Base-by-base conservation (phyloP, 139 green algal species). In the Tetradesmus lagerheimii region DNA sequence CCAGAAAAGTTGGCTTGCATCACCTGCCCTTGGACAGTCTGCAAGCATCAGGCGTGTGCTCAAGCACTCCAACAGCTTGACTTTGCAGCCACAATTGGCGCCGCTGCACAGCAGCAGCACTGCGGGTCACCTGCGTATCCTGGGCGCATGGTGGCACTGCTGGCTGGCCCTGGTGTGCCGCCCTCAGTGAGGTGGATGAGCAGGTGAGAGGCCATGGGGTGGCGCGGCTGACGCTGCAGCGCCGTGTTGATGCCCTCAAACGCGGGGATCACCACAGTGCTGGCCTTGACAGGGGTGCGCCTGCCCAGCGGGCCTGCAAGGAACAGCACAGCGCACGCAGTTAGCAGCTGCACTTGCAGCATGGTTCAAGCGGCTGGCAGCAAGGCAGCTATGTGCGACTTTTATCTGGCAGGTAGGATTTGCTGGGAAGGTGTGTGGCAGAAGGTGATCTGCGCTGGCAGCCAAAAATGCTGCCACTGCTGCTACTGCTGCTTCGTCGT, bases 101-200 rank as follows among this genome's bases (percentile, higher is more conserved):
- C n/a, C n/a, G 43, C 43, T 50, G 43, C 43, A 14, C 43, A 50
- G 43, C 43, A 14, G 43, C 43, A 50, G 37, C 20, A 43, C 75
- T 20, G 34, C 75, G 38, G 15, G 34, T 31, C 82, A 88, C 82
- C 82, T 27, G 82, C 82, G 39, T 80, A 79, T 4, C 82, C 81
- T 9, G 34, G 34, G 27, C 67, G 79, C 47, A 75, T n/a, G 4
- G 62, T 27, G 14, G 2, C 38, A 6, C 23, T 79, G 82, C 82
- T 87, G 57, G 25, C 62, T 20, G 83, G 62, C 57, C 53, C 62
- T 0, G 83, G 62, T 34, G 83, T 88, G n/a, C 11, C 82, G 18
- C 38, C 82, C 82, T 88, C 82, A 31, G 82, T 78, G 35, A 88
- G 82, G 67, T 88, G 82, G 27, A 88, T 88, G 6, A 88, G 53